Evolutionary conservation across 345 rosid species (phyloP).

Genomic region (Lepidium africanum): DNA sequence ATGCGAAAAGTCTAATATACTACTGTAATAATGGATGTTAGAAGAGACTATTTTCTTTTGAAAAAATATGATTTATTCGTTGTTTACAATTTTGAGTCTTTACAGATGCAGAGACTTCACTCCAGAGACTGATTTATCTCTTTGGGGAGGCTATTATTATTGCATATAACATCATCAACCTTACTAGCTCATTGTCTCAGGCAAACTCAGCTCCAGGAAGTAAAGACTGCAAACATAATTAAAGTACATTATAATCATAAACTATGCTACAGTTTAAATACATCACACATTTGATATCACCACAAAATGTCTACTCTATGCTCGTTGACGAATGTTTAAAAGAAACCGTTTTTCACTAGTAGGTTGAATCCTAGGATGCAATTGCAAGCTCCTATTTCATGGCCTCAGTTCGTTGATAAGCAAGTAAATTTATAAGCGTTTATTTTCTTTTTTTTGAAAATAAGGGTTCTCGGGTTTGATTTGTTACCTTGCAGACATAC

Average conservation of each 20-base stretch:
- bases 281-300: neutral
- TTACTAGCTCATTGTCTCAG: constrained; percentile 57
- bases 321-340: neutral
- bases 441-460: neutral
- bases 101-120: constrained; percentile 15
- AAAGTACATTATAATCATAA: constrained; percentile 5
- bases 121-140: constrained; percentile 6
- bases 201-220: constrained; percentile 78
- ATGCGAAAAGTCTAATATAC: neutral
- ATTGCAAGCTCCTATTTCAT: neutral
- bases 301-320: neutral
- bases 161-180: constrained; percentile 6
- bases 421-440: neutral
- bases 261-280: neutral
- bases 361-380: neutral
- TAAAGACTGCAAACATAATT: constrained; percentile 52
- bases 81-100: constrained; percentile 22
- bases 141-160: constrained; percentile 10
- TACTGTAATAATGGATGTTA: neutral
- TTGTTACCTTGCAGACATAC: constrained; percentile 96
- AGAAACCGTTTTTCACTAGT: neutral
- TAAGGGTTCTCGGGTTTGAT: neutral
- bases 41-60: neutral
- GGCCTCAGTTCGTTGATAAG: neutral
- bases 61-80: constrained; percentile 1